phyloP scores from a whole-genome alignment of 1,284 basidiomycete species.

The Rhodotorula sp. region DNA sequence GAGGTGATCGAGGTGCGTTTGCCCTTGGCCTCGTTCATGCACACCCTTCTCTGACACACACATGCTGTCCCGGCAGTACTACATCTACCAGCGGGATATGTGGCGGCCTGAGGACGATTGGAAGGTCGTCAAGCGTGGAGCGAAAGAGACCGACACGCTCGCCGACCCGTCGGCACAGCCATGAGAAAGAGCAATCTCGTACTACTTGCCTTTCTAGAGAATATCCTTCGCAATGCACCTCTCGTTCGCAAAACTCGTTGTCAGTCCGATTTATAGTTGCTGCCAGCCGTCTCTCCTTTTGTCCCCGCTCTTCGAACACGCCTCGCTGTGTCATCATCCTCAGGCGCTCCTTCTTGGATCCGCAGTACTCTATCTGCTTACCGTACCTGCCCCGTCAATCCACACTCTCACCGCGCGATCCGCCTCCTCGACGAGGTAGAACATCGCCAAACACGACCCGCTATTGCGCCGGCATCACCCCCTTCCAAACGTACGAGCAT shows the following conservation, averaged over 20 bases:
- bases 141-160: conserved; percentile 37
- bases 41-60: neutral
- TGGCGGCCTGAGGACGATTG: conserved; percentile 39
- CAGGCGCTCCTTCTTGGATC: neutral
- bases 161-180: conserved; percentile 29
- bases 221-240: neutral
- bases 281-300: neutral
- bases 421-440: neutral
- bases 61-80: conserved; percentile 19
- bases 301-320: neutral
- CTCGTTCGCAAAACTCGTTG: neutral
- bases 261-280: neutral
- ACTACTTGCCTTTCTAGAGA: neutral
- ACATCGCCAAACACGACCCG: conserved; percentile 1
- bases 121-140: conserved; percentile 31
- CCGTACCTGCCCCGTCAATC: neutral
- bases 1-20: conserved; percentile 31
- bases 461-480: neutral
- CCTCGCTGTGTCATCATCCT: neutral
- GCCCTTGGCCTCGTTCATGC: neutral
- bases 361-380: neutral
- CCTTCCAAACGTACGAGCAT: neutral
- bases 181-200: neutral
- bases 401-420: neutral
- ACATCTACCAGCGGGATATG: conserved; percentile 39